Evolutionary conservation across 164 flowering plant species (phyloP), one percentile per base, ranked within the genome.

Genomic region (Nymphaea colorata): DNA sequence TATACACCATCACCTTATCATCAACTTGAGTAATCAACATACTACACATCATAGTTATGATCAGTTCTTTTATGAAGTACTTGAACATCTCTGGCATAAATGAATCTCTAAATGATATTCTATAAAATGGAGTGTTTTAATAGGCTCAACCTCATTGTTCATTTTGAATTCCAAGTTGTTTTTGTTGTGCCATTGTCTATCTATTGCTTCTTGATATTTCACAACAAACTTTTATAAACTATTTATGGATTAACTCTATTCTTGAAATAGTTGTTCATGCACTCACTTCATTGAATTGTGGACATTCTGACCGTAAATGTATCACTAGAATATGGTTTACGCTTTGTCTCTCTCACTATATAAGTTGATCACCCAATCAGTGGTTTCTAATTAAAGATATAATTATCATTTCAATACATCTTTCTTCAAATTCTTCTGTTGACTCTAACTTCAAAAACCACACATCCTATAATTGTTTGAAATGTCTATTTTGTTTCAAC

Each of bases 221-320:
- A 60, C 3, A 3, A 68, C 12, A 68, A 68, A 68, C 18, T 43
- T 55, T 14, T 8, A 16, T 14, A 68, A 41, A 5, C 14, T 4
- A 44, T 68, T 5, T 44, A 17, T 60, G 15, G 17, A 14, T 68
- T 25, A 11, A 67, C 42, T 41, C 57, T 53, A 5, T 25, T 53
- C 64, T 67, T 69, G 64, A 72, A 67, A 12, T n/a, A 18, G 12
- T 51, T 3, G 14, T 47, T 47, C 55, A 47, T 47, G 12, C 55
- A 6, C 12, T 47, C 55, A 47, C 55, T 47, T 6, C 14, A 3
- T 51, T 51, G 15, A 15, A 7, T 51, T 51, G 15, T 7, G 14
- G 55, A 6, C 2, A 47, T 47, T 47, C 6, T 4, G 7, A 4
- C 12, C 2, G 0, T 4, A 47, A 47, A 47, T 2, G 12, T 47